A percentile compares a stretch with the other conserved stretches of the same genome.
Conservation (phyloP, 2,329 filamentous ascomycete species). For the Botryosphaeria dothidea region DNA sequence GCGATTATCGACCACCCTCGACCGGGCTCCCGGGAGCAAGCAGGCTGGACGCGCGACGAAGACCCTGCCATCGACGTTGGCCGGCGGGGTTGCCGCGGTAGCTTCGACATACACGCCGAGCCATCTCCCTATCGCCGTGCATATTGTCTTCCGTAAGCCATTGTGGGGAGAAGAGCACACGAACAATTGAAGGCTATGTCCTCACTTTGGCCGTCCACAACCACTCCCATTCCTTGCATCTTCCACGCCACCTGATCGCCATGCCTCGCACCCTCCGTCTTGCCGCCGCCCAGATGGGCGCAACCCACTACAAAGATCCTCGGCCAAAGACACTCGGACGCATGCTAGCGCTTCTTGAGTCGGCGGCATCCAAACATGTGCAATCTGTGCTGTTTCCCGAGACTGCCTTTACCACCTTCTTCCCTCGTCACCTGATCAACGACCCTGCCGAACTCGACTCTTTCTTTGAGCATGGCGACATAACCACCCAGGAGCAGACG, state of each 20-base stretch:
- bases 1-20: not conserved
- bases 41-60: not conserved
- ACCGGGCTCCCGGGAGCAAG: not conserved
- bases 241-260: not conserved
- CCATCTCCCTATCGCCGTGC: not conserved
- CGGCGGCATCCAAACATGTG: slow-evolving; percentile 45
- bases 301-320: slow-evolving; percentile 43
- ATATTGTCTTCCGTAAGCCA: no score
- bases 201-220: not conserved
- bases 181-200: not conserved
- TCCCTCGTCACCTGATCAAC: slow-evolving; percentile 51
- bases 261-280: slow-evolving; percentile 46
- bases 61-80: not conserved
- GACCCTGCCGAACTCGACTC: slow-evolving; percentile 46
- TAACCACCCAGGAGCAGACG: slow-evolving; percentile 43
- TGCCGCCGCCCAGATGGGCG: slow-evolving; percentile 56
- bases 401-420: slow-evolving; percentile 57
- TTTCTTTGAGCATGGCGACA: slow-evolving; percentile 51
- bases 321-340: slow-evolving; percentile 45
- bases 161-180: no score
- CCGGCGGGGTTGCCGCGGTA: slow-evolving; percentile 1
- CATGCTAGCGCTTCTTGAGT: slow-evolving; percentile 50
- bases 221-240: not conserved
- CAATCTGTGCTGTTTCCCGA: slow-evolving; percentile 56
- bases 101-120: not conserved